Evolutionary conservation across 345 rosid genomes (phyloP).

Genomic region (Anacardium occidentale): DNA sequence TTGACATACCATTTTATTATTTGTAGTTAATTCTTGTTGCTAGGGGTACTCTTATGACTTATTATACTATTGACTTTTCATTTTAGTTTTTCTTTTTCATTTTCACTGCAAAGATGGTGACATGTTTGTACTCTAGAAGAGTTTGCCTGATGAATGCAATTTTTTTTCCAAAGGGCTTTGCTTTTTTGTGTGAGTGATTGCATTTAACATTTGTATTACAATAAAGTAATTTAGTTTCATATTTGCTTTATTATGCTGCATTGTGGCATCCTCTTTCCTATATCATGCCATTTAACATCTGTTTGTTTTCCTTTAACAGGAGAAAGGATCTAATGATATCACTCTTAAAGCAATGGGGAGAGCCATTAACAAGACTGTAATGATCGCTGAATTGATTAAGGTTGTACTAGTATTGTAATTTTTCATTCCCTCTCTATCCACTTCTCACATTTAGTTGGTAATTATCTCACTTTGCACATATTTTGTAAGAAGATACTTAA

Average conservation of each 20-base stretch:
- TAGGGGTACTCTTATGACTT: too few relatives aligned
- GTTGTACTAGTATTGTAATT: neutral
- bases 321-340: slow-evolving; percentile 33
- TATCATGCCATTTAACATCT: neutral
- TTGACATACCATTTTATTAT: too few relatives aligned
- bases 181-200: neutral
- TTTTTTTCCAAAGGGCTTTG: too few relatives aligned
- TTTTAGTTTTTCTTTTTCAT: too few relatives aligned
- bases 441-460: neutral
- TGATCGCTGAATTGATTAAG: slow-evolving; percentile 41
- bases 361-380: slow-evolving; percentile 40
- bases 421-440: neutral
- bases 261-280: neutral
- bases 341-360: slow-evolving; percentile 40
- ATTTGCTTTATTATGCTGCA: neutral
- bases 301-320: slow-evolving; percentile 11
- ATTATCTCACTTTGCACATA: too few relatives aligned
- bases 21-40: too few relatives aligned
- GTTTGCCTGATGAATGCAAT: too few relatives aligned
- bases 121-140: too few relatives aligned
- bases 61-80: too few relatives aligned
- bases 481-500: neutral
- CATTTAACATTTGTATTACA: neutral
- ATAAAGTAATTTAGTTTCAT: neutral
- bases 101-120: too few relatives aligned